Conservation (phyloP, 345 rosid genomes). For the Reutealis trisperma region DNA sequence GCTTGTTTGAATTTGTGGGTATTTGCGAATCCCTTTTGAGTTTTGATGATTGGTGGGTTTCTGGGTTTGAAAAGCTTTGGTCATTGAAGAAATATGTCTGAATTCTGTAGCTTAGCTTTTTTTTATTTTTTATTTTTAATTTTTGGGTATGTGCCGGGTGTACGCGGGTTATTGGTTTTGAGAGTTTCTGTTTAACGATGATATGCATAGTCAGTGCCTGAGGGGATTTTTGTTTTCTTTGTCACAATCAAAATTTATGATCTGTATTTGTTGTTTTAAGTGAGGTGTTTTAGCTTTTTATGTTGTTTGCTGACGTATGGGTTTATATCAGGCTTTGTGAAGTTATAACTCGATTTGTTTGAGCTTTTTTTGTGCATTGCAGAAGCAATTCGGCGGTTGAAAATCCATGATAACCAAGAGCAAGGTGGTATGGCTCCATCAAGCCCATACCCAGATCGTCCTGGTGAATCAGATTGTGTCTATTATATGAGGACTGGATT, state of each 20-base stretch:
- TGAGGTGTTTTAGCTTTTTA: background rate
- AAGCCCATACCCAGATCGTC: constrained; percentile 69
- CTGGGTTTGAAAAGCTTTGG: background rate
- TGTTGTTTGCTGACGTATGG: background rate
- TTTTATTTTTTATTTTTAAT: background rate
- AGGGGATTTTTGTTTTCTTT: background rate
- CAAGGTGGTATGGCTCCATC: constrained; percentile 41
- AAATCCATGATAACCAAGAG: constrained; percentile 52
- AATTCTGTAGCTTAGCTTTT: background rate
- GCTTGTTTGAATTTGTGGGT: background rate
- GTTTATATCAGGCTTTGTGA: constrained; percentile 10
- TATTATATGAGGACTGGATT: constrained; percentile 66
- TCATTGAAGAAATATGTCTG: background rate
- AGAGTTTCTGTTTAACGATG: background rate
- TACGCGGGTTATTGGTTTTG: constrained; percentile 5
- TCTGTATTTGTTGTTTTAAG: constrained; percentile 8
- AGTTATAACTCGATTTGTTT: background rate
- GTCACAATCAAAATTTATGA: background rate
- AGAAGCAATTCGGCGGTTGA: constrained; percentile 58
- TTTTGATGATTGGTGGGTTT: background rate
- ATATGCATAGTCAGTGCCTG: background rate
- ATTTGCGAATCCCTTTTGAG: background rate
- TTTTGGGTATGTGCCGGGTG: background rate
- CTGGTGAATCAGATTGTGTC: constrained; percentile 68
- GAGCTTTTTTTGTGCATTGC: constrained; percentile 9